These are phyloP conservation scores for Penicillium paradoxum DNA, from an alignment of 495 filamentous ascomycete species.

Conservation along the genomic window DNA sequence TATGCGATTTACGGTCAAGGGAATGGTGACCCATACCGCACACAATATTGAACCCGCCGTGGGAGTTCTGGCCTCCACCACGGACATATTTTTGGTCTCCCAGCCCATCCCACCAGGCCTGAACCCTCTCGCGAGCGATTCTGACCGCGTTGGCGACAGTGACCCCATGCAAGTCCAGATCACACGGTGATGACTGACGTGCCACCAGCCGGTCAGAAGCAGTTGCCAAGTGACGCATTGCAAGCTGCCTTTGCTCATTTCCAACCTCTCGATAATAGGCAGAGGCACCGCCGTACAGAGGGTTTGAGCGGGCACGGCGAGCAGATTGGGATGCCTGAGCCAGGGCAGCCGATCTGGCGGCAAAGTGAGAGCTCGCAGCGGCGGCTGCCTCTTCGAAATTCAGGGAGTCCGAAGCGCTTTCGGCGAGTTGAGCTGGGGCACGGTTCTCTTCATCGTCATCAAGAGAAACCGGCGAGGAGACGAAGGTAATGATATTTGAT, in stretches of 20 bases:
- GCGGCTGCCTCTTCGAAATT: constrained; percentile 25
- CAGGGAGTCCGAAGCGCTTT: constrained; percentile 6
- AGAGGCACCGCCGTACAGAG: constrained; percentile 60
- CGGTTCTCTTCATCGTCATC: constrained; percentile 25
- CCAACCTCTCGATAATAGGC: constrained; percentile 60
- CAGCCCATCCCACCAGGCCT: constrained; percentile 73
- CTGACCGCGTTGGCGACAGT: constrained; percentile 71
- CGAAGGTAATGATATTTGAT: constrained; percentile 39
- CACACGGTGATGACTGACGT: constrained; percentile 48
- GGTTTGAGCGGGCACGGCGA: constrained; percentile 60
- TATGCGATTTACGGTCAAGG: constrained; percentile 63
- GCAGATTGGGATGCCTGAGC: constrained; percentile 57
- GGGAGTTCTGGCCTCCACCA: constrained; percentile 36
- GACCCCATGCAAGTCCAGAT: constrained; percentile 80
- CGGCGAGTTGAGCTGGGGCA: background rate
- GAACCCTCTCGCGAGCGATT: constrained; percentile 63
- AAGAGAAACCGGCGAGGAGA: constrained; percentile 27
- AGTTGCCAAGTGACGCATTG: constrained; percentile 38
- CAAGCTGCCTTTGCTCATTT: constrained; percentile 46
- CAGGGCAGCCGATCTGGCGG: constrained; percentile 46
- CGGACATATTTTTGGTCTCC: constrained; percentile 52
- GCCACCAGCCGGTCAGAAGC: constrained; percentile 60
- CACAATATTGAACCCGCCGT: constrained; percentile 62
- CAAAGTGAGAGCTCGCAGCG: constrained; percentile 34
- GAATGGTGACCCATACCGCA: constrained; percentile 79